Evolutionary conservation across 106 monocot genomes (phyloP).

Genomic region (Allium cepa): DNA sequence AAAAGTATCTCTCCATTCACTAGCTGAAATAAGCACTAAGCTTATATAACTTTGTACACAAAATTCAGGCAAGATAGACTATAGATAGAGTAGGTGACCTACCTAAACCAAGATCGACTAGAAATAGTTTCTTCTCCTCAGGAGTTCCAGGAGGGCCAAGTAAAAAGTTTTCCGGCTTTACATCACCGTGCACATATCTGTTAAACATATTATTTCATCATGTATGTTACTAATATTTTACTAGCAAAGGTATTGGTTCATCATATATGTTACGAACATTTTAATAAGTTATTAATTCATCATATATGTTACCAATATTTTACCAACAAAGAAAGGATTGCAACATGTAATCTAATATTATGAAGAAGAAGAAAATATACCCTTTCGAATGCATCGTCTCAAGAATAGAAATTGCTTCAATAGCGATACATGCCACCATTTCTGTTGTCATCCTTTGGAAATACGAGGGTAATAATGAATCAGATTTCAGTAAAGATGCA

Average conservation of each 20-base stretch:
- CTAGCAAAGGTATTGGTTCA: no score
- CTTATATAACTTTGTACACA: not conserved
- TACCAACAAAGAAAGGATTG: not conserved
- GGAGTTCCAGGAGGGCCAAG: slow-evolving; percentile 77
- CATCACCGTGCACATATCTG: slow-evolving; percentile 98
- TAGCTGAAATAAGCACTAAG: slow-evolving; percentile 32
- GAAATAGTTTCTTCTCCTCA: slow-evolving; percentile 89
- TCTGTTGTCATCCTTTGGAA: slow-evolving; percentile 55
- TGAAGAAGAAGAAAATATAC: slow-evolving; percentile 4
- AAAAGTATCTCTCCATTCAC: slow-evolving; percentile 62
- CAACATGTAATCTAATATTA: not conserved
- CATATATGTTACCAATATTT: not conserved
- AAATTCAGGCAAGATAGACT: not conserved
- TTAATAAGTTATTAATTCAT: slow-evolving; percentile 28
- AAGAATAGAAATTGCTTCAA: slow-evolving; percentile 74
- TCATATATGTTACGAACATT: slow-evolving; percentile 40
- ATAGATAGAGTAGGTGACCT: slow-evolving; percentile 8
- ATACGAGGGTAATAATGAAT: not conserved
- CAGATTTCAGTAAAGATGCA: not conserved
- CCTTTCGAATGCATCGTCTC: slow-evolving; percentile 83
- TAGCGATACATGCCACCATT: slow-evolving; percentile 75
- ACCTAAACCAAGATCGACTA: slow-evolving; percentile 98
- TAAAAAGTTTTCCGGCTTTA: slow-evolving; percentile 96
- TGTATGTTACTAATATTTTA: no score
- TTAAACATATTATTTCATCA: not conserved